Conservation (phyloP, 73 alveolate genomes). For the Tetrahymena borealis region DNA sequence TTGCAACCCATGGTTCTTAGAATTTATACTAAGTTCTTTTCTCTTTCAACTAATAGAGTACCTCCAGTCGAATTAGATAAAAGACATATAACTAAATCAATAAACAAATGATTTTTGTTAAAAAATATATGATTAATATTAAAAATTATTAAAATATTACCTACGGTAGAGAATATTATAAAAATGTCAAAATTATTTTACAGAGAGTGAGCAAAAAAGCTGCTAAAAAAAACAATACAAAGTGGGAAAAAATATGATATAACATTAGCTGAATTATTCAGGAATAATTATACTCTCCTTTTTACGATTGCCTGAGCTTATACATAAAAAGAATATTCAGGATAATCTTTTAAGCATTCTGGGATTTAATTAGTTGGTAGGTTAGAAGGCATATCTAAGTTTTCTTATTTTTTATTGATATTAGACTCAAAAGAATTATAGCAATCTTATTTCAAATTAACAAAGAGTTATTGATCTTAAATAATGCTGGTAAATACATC, state of each 20-base stretch:
- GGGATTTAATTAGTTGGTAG: background rate
- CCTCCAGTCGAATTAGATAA: no score
- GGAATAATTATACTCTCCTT: background rate
- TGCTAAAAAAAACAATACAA: no score
- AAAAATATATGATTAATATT: no score
- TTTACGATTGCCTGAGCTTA: background rate
- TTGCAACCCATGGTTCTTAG: conserved; percentile 36
- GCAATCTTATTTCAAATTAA: background rate
- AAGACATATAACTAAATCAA: no score
- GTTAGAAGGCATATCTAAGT: background rate
- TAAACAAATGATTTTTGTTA: no score
- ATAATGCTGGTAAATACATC: conserved; percentile 33
- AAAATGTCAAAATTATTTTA: no score
- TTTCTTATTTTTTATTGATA: background rate
- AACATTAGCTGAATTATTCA: no score
- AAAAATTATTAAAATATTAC: no score
- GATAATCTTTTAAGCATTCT: conserved; percentile 1
- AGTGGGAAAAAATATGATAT: no score
- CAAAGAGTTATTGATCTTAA: conserved; percentile 15
- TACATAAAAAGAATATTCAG: background rate
- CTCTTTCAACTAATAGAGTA: conserved; percentile 31
- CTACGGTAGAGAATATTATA: no score
- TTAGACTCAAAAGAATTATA: no score
- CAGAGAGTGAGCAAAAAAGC: no score
- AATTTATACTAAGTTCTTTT: conserved; percentile 3